Evolutionary conservation across 352 stramenopile species (phyloP).

Genomic region (Pythium folliculosum): DNA sequence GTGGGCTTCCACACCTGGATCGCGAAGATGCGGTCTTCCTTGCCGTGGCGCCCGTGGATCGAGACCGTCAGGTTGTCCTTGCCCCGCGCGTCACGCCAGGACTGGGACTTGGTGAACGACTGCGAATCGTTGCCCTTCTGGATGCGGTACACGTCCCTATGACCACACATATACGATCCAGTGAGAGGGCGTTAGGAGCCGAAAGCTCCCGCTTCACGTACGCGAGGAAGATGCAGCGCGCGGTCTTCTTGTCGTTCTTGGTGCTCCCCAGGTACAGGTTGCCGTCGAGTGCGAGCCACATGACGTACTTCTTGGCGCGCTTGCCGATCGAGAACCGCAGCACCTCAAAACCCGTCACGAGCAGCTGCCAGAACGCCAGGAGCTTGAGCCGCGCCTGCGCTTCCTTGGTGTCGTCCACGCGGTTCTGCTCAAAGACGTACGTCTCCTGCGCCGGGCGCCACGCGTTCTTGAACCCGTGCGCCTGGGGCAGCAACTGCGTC

Average conservation of each 20-base stretch:
- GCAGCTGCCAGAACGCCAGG: slow-evolving; percentile 56
- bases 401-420: slow-evolving; percentile 33
- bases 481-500: slow-evolving; percentile 37
- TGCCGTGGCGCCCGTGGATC: slow-evolving; percentile 38
- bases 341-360: slow-evolving; percentile 60
- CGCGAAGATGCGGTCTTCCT: slow-evolving; percentile 47
- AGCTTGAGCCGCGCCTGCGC: slow-evolving; percentile 40
- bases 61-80: slow-evolving; percentile 54
- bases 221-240: slow-evolving; percentile 47
- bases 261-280: slow-evolving; percentile 42
- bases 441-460: slow-evolving; percentile 28
- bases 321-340: slow-evolving; percentile 52
- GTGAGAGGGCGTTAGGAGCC: neutral
- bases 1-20: slow-evolving; percentile 46
- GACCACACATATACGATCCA: neutral
- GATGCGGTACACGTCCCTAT: slow-evolving; percentile 47
- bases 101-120: slow-evolving; percentile 55
- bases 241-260: slow-evolving; percentile 49
- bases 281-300: slow-evolving; percentile 52
- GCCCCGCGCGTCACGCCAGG: slow-evolving; percentile 44
- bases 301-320: slow-evolving; percentile 43
- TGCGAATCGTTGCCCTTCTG: slow-evolving; percentile 45
- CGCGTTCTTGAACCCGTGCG: slow-evolving; percentile 19
- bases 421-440: slow-evolving; percentile 31
- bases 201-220: slow-evolving; percentile 20